A percentile compares a stretch with the other conserved stretches of the same genome.
Evolutionary conservation across 345 rosid species (phyloP).

Genomic region (sweet orange (Citrus sinensis)): DNA sequence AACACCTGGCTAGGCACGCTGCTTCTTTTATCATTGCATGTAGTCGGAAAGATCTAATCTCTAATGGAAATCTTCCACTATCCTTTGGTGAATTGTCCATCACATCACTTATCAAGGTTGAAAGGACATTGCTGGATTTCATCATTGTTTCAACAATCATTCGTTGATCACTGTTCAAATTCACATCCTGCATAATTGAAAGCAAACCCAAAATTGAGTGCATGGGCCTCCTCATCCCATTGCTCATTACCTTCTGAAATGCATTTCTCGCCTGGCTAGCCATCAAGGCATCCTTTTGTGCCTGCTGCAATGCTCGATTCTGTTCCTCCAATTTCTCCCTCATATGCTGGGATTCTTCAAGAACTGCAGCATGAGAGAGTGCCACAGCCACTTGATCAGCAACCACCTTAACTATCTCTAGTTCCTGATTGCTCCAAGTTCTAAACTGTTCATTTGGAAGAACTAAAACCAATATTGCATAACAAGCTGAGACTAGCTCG

Average conservation of each 20-base stretch:
- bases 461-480: constrained; percentile 79
- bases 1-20: constrained; percentile 76
- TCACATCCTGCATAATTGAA: constrained; percentile 73
- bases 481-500: constrained; percentile 60
- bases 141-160: constrained; percentile 75
- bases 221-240: constrained; percentile 95
- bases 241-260: constrained; percentile 86
- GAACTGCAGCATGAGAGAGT: constrained; percentile 91
- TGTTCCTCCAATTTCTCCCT: constrained; percentile 86
- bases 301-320: constrained; percentile 75
- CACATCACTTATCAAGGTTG: constrained; percentile 75
- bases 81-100: constrained; percentile 71
- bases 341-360: constrained; percentile 94
- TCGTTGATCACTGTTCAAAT: constrained; percentile 50
- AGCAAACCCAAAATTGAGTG: constrained; percentile 74
- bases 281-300: constrained; percentile 68
- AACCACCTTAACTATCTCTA: constrained; percentile 88
- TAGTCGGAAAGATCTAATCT: constrained; percentile 52
- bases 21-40: constrained; percentile 71
- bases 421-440: constrained; percentile 75
- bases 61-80: constrained; percentile 62
- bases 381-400: constrained; percentile 99
- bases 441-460: constrained; percentile 65
- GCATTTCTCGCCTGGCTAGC: constrained; percentile 82
- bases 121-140: constrained; percentile 70